phyloP scores from a whole-genome alignment of 192 early-diverging fungal genomes.

The Linnemannia exigua region DNA sequence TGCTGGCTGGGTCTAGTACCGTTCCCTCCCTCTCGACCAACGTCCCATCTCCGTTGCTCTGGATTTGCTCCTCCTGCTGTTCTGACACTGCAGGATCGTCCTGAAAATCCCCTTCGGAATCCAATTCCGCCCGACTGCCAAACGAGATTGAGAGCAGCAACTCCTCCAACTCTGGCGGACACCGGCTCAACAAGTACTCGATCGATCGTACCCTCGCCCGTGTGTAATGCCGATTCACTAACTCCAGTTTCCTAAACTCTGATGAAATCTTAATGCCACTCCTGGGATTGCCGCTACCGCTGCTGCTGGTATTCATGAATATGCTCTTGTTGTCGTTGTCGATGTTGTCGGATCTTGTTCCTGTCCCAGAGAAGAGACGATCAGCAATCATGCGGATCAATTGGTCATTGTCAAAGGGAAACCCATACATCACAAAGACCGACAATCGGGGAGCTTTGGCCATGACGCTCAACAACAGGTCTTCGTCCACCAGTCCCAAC shows the following conservation, averaged over 20 bases:
- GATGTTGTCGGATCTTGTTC: background rate
- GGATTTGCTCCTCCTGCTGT: background rate
- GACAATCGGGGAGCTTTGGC: constrained; percentile 23
- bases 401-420: constrained; percentile 39
- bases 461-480: constrained; percentile 15
- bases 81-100: background rate
- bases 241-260: constrained; percentile 22
- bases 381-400: constrained; percentile 23
- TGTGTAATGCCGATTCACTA: constrained; percentile 30
- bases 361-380: background rate
- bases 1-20: background rate
- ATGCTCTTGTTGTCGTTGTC: background rate
- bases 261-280: background rate
- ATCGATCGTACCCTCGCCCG: constrained; percentile 26
- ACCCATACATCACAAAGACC: constrained; percentile 16
- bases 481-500: constrained; percentile 23
- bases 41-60: background rate
- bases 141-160: constrained; percentile 36
- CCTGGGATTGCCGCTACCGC: too few relatives aligned
- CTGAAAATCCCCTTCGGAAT: background rate
- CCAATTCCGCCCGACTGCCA: constrained; percentile 30
- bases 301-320: background rate
- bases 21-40: background rate
- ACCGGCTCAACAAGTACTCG: constrained; percentile 31
- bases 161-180: constrained; percentile 35